Conservation (phyloP, 305 asterid genomes). For the Fraxinus nigra region DNA sequence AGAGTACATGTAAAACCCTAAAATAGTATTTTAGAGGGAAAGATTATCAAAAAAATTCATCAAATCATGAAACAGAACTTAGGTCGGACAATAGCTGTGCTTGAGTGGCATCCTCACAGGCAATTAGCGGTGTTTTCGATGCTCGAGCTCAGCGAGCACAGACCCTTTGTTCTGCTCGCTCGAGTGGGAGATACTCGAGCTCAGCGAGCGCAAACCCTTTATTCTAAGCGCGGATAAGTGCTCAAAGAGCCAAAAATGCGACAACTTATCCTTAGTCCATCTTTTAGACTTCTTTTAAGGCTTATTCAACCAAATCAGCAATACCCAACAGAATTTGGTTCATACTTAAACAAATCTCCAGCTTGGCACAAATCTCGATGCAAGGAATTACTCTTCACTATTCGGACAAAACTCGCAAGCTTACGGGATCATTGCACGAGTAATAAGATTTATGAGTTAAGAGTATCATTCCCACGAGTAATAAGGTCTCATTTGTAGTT, state of each 20-base stretch:
- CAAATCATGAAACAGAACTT: neutral
- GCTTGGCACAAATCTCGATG: neutral
- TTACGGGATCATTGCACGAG: too few relatives aligned
- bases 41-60: too few relatives aligned
- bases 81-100: neutral
- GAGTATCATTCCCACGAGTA: too few relatives aligned
- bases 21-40: neutral
- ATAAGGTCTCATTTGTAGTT: too few relatives aligned
- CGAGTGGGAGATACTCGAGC: too few relatives aligned
- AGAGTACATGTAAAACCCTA: neutral
- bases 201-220: too few relatives aligned
- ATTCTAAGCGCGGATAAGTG: neutral
- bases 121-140: neutral
- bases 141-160: too few relatives aligned
- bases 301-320: neutral
- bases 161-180: too few relatives aligned
- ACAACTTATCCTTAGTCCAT: neutral
- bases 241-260: neutral
- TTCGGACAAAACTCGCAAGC: too few relatives aligned
- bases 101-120: neutral
- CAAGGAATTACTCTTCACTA: neutral
- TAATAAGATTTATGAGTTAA: too few relatives aligned
- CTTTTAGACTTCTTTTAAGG: neutral
- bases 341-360: too few relatives aligned
- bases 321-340: too few relatives aligned